A percentile compares a stretch with the other conserved stretches of the same genome.
Conservation (phyloP, 345 rosid species). For the Limnanthes douglasii region DNA sequence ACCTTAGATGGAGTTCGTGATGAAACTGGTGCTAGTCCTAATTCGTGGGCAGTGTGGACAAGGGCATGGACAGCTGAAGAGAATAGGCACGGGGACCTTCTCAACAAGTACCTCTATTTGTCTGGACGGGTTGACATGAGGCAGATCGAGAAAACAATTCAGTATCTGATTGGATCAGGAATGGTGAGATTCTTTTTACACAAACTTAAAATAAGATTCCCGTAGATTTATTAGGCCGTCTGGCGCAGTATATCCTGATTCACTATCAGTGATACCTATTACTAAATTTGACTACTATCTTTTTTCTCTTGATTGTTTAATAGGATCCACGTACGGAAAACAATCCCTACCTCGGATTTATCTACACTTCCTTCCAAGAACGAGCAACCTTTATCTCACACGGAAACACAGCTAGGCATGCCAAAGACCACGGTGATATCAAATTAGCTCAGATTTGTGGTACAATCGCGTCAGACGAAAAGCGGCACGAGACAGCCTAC, state of each 20-base stretch:
- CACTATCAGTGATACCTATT: neutral
- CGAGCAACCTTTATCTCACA: conserved; percentile 95
- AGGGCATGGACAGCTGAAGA: conserved; percentile 65
- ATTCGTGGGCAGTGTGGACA: conserved; percentile 61
- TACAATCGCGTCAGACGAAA: conserved; percentile 77
- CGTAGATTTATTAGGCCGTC: no score
- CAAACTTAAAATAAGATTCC: neutral
- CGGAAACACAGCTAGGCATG: conserved; percentile 85
- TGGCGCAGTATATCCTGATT: neutral
- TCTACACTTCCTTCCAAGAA: conserved; percentile 95
- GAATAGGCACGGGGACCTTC: conserved; percentile 52
- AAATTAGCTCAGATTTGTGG: conserved; percentile 91
- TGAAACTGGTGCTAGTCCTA: conserved; percentile 76
- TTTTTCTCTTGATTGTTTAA: neutral
- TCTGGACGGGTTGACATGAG: conserved; percentile 50
- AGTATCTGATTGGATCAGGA: conserved; percentile 52
- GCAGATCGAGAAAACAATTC: conserved; percentile 52
- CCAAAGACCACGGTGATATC: conserved; percentile 67
- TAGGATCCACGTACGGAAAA: conserved; percentile 84
- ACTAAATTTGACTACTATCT: neutral
- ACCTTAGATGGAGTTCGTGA: conserved; percentile 68
- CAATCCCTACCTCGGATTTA: conserved; percentile 78
- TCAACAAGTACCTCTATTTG: conserved; percentile 48
- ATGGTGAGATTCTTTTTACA: conserved; percentile 26
- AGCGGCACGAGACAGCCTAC: conserved; percentile 93